These are phyloP conservation scores for Syzygium jambos DNA, from an alignment of 345 rosid genomes.

Conservation along the genomic window DNA sequence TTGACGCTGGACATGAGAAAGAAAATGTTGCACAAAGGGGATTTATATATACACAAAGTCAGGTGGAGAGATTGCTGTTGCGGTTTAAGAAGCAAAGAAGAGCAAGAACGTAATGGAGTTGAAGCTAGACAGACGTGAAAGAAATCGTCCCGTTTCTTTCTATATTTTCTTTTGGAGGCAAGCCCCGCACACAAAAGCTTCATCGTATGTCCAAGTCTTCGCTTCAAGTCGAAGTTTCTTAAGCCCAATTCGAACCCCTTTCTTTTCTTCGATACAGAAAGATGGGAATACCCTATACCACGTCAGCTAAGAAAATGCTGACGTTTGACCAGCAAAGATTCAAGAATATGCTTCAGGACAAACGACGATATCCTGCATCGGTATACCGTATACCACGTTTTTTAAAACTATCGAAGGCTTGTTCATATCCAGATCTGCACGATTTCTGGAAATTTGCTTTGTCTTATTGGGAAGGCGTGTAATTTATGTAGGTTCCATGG, in stretches of 20 bases:
- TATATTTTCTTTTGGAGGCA: background rate
- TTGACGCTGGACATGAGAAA: background rate
- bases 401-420: background rate
- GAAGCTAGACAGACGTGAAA: background rate
- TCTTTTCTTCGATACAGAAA: background rate
- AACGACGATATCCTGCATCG: fast-evolving
- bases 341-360: background rate
- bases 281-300: background rate
- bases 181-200: background rate
- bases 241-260: background rate
- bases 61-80: background rate
- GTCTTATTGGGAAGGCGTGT: background rate
- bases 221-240: background rate
- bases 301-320: background rate
- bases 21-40: background rate
- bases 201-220: background rate
- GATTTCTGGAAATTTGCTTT: fast-evolving
- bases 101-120: background rate
- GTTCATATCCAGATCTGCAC: background rate
- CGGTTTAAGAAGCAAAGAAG: background rate
- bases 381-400: background rate
- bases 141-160: background rate
- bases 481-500: background rate
- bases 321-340: background rate
- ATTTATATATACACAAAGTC: background rate